Evolutionary conservation across 2,329 filamentous ascomycete species (phyloP).

Genomic region (Fusarium burgessii): DNA sequence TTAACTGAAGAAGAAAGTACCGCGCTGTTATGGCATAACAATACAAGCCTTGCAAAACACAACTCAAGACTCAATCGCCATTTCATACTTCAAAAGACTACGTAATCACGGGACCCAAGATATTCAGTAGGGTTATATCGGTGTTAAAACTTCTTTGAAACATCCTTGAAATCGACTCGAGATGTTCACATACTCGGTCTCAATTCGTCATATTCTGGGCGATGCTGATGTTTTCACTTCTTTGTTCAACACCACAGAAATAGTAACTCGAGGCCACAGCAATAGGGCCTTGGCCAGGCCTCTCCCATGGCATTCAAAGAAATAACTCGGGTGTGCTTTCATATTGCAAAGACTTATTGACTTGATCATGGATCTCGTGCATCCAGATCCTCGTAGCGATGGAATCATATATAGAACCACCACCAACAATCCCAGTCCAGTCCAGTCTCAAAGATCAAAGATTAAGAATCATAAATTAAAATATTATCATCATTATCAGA

Average conservation of each 20-base stretch:
- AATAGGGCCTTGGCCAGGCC: background rate
- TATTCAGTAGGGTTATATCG: accelerated
- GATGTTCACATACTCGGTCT: background rate
- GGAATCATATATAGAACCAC: background rate
- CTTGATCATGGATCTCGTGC: background rate
- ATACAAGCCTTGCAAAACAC: too few species aligned
- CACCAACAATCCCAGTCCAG: too few species aligned
- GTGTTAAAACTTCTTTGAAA: background rate
- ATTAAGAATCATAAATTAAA: background rate
- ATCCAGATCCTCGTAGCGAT: background rate
- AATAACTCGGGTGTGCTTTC: accelerated
- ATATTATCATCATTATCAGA: accelerated
- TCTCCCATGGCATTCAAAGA: background rate
- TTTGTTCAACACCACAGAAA: conserved; percentile 15
- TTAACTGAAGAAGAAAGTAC: too few species aligned
- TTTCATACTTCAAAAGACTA: background rate
- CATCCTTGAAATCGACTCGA: background rate
- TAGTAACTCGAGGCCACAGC: background rate
- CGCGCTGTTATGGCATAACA: too few species aligned
- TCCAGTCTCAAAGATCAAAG: background rate
- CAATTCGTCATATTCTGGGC: background rate
- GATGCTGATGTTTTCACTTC: background rate
- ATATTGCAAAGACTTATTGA: too few species aligned
- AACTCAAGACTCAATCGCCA: background rate
- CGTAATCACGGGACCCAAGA: accelerated